A percentile compares a stretch with the other conserved stretches of the same genome.
phyloP scores from a whole-genome alignment of 345 rosid genomes.

The Melaleuca alternifolia region DNA sequence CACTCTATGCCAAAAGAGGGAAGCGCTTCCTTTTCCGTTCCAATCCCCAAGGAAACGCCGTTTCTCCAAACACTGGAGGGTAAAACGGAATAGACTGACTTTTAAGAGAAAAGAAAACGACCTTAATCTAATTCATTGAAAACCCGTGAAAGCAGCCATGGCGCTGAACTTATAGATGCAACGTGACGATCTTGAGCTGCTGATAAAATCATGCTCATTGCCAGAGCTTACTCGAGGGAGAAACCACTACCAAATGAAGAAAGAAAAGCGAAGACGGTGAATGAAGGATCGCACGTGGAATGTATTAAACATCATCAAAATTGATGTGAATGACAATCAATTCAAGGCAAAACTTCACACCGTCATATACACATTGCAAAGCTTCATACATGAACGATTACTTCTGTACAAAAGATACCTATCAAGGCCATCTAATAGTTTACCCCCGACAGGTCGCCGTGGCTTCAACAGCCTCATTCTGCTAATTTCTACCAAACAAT shows the following conservation, averaged over 20 bases:
- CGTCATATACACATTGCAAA: slow-evolving; percentile 7
- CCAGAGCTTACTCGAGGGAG: neutral
- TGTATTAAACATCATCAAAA: neutral
- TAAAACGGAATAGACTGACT: neutral
- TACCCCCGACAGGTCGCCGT: neutral
- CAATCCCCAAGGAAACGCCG: neutral
- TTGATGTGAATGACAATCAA: neutral
- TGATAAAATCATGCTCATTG: neutral
- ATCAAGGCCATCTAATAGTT: neutral
- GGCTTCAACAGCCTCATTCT: slow-evolving; percentile 22
- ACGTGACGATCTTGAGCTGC: neutral
- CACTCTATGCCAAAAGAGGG: neutral
- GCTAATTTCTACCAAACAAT: slow-evolving; percentile 26
- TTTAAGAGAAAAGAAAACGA: neutral
- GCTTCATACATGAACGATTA: slow-evolving; percentile 12
- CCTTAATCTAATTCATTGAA: neutral
- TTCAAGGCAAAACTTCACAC: slow-evolving; percentile 5
- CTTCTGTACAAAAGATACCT: neutral
- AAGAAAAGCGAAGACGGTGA: neutral
- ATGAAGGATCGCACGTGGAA: neutral
- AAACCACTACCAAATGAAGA: neutral
- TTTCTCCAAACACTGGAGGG: neutral
- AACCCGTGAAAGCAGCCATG: neutral
- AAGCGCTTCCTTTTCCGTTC: neutral
- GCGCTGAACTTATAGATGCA: neutral